These are phyloP conservation scores for Xanthoconium purpureum DNA, from an alignment of 768 basidiomycete genomes.

Conservation along the genomic window DNA sequence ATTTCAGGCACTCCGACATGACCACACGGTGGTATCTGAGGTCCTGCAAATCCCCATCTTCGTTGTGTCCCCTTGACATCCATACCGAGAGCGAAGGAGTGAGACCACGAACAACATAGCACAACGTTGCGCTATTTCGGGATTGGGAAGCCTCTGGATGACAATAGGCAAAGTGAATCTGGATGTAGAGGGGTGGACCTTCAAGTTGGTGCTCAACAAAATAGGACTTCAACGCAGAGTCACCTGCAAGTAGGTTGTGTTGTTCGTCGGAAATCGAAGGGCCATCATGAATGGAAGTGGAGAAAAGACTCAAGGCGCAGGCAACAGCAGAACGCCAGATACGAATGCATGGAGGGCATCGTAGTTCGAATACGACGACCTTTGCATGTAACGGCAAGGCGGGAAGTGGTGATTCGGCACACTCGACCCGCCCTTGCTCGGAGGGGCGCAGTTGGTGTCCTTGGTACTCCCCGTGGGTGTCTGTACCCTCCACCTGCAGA, in stretches of 20 bases:
- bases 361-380: no score
- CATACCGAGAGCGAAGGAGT: no score
- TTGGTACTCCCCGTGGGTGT: not conserved
- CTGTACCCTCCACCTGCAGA: not conserved
- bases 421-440: not conserved
- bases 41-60: no score
- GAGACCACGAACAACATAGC: not conserved
- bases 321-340: not conserved
- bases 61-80: no score
- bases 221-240: not conserved
- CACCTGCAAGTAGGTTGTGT: no score
- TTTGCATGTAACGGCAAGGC: no score
- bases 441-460: not conserved
- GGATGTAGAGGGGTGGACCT: not conserved
- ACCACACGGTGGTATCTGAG: no score
- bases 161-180: not conserved
- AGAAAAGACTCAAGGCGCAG: no score
- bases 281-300: no score
- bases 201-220: not conserved
- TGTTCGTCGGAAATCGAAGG: no score
- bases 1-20: no score
- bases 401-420: not conserved
- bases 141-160: not conserved
- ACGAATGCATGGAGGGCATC: not conserved
- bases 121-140: not conserved